Base-by-base conservation (phyloP, 371 early-diverging fungal genomes). In the Rhizopus sp. region DNA sequence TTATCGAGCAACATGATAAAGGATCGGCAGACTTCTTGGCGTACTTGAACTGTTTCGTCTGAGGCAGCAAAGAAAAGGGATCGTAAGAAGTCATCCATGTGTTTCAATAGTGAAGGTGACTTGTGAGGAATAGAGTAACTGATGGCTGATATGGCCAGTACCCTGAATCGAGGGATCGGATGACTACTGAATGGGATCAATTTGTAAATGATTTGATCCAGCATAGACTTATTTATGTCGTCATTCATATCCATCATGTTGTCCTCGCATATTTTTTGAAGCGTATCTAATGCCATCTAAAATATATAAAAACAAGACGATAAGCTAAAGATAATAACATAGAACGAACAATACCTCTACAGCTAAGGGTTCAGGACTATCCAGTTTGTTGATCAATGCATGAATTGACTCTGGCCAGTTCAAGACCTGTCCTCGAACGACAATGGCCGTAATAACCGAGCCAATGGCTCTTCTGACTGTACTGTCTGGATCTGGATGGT, bases 181-280 rank as follows among this genome's bases (percentile, higher is more conserved):
- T 88, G 83, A 59, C 81, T 75, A 62, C 91, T 85, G 66, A 89
- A 86, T 13, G 75, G 73, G 57, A 95, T 84, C 61, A 96, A 82
- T 66, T 85, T 87, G 37, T 90, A 93, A 38, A 96, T 82, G 81
- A 95, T 88, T 49, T 73, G 75, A 55, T 85, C 82, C 45, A 95
- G 78, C 7, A 64, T 10, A 89, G 90, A 37, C 80, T 79, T 17
- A 77, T 77, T 55, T 86, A 30, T 40, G 8, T 29, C 33, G 16
- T 59, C 84, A 48, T 88, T 75, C 29, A 97, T 80, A 48, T 91
- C 88, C 4, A 69, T 74, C 45, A 88, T 78, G 38, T 84, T 88
- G 67, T 96, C 98, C 64, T 96, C 97, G 73, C 96, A 94, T 53
- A 96, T 90, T 75, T 92, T 95, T 69, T 83, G 78, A 62, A 97